phyloP scores from a whole-genome alignment of 2,329 filamentous ascomycete species.

The Stagonosporopsis cucurbitacearum region DNA sequence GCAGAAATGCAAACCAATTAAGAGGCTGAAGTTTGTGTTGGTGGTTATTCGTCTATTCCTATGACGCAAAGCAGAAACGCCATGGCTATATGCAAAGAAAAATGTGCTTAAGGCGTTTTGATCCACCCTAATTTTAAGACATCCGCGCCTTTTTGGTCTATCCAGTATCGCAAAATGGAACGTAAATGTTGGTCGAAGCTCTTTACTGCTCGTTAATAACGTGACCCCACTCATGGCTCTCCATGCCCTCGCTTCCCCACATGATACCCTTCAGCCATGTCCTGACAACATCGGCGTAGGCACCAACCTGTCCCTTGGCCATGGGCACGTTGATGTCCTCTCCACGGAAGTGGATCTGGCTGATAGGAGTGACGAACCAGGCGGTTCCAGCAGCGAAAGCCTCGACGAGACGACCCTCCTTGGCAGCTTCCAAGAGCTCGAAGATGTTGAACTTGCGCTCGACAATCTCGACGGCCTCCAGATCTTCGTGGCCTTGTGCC shows the following conservation, averaged over 20 bases:
- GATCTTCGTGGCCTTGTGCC: constrained; percentile 30
- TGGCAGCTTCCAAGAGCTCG: constrained; percentile 74
- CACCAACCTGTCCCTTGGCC: constrained; percentile 49
- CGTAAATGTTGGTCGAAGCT: background rate
- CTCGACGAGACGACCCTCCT: constrained; percentile 80
- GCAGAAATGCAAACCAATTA: background rate
- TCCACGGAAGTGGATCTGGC: constrained; percentile 54
- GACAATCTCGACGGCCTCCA: constrained; percentile 68
- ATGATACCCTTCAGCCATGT: constrained; percentile 58
- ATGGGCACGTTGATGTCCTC: constrained; percentile 53
- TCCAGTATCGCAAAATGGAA: background rate
- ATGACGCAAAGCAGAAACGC: constrained; percentile 10
- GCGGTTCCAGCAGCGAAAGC: constrained; percentile 88
- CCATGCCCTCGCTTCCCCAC: constrained; percentile 54
- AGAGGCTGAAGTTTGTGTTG: background rate
- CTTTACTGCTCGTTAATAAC: constrained; percentile 50
- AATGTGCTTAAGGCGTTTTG: background rate
- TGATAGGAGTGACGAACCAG: constrained; percentile 58
- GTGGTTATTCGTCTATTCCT: background rate
- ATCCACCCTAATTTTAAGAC: background rate
- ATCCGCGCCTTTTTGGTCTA: constrained; percentile 2
- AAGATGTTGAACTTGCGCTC: constrained; percentile 84
- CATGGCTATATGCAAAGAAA: constrained; percentile 12
- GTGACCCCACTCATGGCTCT: constrained; percentile 56
- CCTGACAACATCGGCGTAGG: constrained; percentile 53